Conservation (phyloP, 139 green algal species). For the Coelastrella sp. region DNA sequence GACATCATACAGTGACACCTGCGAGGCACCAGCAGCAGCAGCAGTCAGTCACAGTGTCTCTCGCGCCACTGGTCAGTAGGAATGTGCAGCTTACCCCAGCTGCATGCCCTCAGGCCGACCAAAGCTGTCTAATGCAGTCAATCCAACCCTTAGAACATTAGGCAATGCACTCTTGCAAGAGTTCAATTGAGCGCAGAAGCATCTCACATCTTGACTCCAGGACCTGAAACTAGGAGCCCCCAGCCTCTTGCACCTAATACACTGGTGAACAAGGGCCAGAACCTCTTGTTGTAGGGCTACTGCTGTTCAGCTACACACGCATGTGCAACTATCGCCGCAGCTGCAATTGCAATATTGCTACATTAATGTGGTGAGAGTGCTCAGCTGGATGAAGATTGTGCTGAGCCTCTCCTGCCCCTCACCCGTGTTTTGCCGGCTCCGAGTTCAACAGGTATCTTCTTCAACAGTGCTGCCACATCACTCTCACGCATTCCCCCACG, state of each 20-base stretch:
- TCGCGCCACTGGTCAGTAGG: neutral
- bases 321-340: neutral
- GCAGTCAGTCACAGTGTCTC: neutral
- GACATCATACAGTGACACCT: constrained; percentile 47
- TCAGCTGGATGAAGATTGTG: neutral
- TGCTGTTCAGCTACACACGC: neutral
- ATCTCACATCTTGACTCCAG: no score
- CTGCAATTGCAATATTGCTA: neutral
- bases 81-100: neutral
- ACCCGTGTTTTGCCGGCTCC: constrained; percentile 41
- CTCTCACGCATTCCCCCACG: constrained; percentile 28
- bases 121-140: neutral
- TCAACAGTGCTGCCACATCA: constrained; percentile 41
- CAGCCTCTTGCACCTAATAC: no score
- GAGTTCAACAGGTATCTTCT: constrained; percentile 45
- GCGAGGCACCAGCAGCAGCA: constrained; percentile 27
- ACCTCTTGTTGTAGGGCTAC: no score
- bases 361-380: neutral
- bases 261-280: no score
- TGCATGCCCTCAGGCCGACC: neutral
- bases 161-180: no score
- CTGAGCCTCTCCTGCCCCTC: neutral
- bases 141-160: no score
- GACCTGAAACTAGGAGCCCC: no score
- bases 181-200: no score